Percentiles rank a stretch among this genome's conserved stretches.
phyloP scores from a whole-genome alignment of 2,329 filamentous ascomycete genomes.

The Sporothrix variecibatus region DNA sequence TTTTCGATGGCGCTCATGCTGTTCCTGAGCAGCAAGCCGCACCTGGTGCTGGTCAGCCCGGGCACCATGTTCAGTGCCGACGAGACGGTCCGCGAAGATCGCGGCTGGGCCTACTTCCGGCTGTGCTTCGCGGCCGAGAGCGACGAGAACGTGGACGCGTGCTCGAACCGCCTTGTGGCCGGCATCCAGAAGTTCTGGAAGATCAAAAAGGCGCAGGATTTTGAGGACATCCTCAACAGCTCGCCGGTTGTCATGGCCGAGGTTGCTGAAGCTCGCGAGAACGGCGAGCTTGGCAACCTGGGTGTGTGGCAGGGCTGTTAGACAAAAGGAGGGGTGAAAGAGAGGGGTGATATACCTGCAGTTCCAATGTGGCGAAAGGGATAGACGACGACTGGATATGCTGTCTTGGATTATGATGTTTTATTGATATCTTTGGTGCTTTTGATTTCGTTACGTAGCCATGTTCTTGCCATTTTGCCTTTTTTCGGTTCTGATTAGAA shows the following conservation, averaged over 20 bases:
- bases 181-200: slow-evolving; percentile 76
- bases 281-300: slow-evolving; percentile 37
- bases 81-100: slow-evolving; percentile 55
- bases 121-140: slow-evolving; percentile 84
- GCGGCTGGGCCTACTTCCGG: slow-evolving; percentile 72
- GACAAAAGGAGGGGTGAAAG: not conserved
- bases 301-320: slow-evolving; percentile 38
- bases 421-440: not conserved
- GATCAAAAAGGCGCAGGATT: slow-evolving; percentile 65
- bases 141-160: slow-evolving; percentile 66
- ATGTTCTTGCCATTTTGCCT: not conserved
- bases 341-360: not conserved
- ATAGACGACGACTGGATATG: slow-evolving; percentile 1
- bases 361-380: not conserved
- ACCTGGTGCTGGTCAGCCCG: slow-evolving; percentile 68
- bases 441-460: not conserved
- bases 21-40: slow-evolving; percentile 67
- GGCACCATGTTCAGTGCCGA: slow-evolving; percentile 74
- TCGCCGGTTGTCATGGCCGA: slow-evolving; percentile 32
- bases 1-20: slow-evolving; percentile 70
- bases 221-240: slow-evolving; percentile 62
- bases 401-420: not conserved
- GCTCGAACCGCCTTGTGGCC: slow-evolving; percentile 65
- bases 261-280: slow-evolving; percentile 26
- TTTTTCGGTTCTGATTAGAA: not conserved